A percentile compares a stretch with the other conserved stretches of the same genome.
phyloP scores from a whole-genome alignment of 805 yeast species.

The Yueomyces sp. region DNA sequence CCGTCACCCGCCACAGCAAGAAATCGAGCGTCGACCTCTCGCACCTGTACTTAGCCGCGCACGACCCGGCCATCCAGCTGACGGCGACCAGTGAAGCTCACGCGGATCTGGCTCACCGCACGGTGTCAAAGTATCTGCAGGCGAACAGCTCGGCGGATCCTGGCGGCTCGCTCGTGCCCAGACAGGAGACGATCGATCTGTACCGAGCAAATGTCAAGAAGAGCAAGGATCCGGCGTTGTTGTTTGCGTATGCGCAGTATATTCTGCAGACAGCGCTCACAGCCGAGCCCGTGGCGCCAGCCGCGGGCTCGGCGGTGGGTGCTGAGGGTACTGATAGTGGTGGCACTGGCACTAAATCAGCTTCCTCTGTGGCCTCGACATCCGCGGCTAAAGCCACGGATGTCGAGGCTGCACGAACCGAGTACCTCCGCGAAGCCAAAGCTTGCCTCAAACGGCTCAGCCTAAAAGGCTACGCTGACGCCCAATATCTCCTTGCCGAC shows the following conservation, averaged over 20 bases:
- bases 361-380: too few relatives aligned
- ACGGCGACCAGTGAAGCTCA: slow-evolving; percentile 29
- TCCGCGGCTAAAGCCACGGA: slow-evolving; percentile 4
- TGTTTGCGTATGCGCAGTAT: slow-evolving; percentile 84
- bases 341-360: too few relatives aligned
- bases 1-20: too few relatives aligned
- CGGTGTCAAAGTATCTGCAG: slow-evolving; percentile 42
- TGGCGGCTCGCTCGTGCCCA: slow-evolving; percentile 40
- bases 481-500: slow-evolving; percentile 88
- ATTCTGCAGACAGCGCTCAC: slow-evolving; percentile 75
- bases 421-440: slow-evolving; percentile 66
- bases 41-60: slow-evolving; percentile 26
- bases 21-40: slow-evolving; percentile 24
- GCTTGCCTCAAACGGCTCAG: slow-evolving; percentile 55
- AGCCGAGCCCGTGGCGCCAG: slow-evolving; percentile 22
- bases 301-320: slow-evolving; percentile 47
- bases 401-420: slow-evolving; percentile 15
- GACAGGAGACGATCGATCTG: slow-evolving; percentile 74
- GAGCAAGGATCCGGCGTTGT: slow-evolving; percentile 72
- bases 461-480: slow-evolving; percentile 74
- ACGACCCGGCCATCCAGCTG: slow-evolving; percentile 21
- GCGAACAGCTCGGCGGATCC: slow-evolving; percentile 24
- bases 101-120: slow-evolving; percentile 39
- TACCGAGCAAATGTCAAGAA: slow-evolving; percentile 77
- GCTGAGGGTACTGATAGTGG: slow-evolving; percentile 25